Conservation (phyloP, 495 filamentous ascomycete genomes). For the Pyrenula aspistea region DNA sequence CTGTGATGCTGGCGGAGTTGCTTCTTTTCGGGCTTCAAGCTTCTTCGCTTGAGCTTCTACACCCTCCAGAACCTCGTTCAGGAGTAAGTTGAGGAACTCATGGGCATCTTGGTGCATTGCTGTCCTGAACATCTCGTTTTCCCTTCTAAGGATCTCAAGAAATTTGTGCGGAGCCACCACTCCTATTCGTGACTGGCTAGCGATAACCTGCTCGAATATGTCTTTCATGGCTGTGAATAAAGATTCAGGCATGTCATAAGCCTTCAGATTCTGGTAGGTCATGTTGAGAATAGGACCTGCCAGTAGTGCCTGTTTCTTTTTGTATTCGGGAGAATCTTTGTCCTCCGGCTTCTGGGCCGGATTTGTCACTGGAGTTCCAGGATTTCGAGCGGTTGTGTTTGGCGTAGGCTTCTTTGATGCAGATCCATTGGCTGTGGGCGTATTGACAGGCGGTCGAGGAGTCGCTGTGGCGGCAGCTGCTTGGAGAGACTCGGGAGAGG, state of each 20-base stretch:
- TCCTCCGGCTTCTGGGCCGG: slow-evolving; percentile 62
- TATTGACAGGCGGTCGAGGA: slow-evolving; percentile 15
- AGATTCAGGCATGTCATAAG: slow-evolving; percentile 89
- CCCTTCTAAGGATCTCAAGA: slow-evolving; percentile 79
- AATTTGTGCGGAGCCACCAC: slow-evolving; percentile 91
- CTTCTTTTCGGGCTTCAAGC: slow-evolving; percentile 29
- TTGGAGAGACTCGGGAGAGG: slow-evolving; percentile 41
- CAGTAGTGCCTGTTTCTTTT: slow-evolving; percentile 87
- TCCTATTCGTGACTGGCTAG: slow-evolving; percentile 68
- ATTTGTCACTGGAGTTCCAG: slow-evolving; percentile 36
- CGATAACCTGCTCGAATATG: slow-evolving; percentile 86
- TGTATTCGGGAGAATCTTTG: slow-evolving; percentile 81
- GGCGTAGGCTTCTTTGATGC: slow-evolving; percentile 29
- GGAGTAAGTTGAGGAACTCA: slow-evolving; percentile 85
- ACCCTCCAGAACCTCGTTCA: slow-evolving; percentile 93
- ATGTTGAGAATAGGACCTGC: slow-evolving; percentile 75
- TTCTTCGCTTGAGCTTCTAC: slow-evolving; percentile 72
- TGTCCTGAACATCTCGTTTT: slow-evolving; percentile 95
- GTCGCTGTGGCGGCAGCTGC: slow-evolving; percentile 21
- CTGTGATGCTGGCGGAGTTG: slow-evolving; percentile 28
- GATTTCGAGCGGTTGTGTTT: slow-evolving; percentile 27
- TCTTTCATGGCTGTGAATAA: slow-evolving; percentile 91
- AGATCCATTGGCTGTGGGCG: slow-evolving; percentile 31
- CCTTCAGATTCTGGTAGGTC: slow-evolving; percentile 62
- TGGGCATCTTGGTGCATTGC: slow-evolving; percentile 98